A percentile compares a stretch with the other conserved stretches of the same genome.
Conservation (phyloP, 169 alveolate species). For the Cryptosporidium sp. region DNA sequence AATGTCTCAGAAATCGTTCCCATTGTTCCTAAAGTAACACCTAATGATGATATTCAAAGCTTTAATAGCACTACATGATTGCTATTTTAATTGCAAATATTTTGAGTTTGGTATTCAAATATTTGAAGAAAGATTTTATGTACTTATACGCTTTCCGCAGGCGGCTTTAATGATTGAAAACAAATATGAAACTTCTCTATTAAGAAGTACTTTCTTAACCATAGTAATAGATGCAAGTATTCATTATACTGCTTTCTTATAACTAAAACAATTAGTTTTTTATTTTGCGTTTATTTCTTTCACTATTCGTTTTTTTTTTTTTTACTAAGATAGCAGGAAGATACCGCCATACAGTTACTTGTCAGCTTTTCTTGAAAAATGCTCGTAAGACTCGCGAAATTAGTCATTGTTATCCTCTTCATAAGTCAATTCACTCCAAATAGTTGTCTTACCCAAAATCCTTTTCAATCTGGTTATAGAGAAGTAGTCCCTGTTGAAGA, state of each 20-base stretch:
- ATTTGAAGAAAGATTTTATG: background rate
- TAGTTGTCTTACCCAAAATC: background rate
- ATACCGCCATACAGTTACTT: conserved; percentile 3
- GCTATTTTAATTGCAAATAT: background rate
- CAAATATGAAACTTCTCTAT: conserved; percentile 9
- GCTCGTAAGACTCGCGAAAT: background rate
- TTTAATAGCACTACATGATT: background rate
- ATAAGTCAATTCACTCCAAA: background rate
- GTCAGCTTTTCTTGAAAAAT: background rate
- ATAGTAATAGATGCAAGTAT: conserved; percentile 14
- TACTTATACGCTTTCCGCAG: background rate
- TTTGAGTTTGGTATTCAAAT: background rate
- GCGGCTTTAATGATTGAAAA: background rate
- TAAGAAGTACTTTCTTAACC: background rate
- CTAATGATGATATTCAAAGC: background rate
- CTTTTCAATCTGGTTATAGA: background rate
- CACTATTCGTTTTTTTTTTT: background rate
- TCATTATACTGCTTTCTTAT: conserved; percentile 3
- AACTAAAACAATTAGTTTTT: background rate
- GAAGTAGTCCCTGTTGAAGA: background rate
- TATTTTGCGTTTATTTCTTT: background rate
- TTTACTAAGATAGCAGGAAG: no score
- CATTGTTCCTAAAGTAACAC: conserved; percentile 14
- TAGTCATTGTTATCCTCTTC: background rate
- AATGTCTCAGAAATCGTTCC: conserved; percentile 24